Evolutionary conservation across 140 eudicot genomes (phyloP).

Genomic region (Stevia rebaudiana): DNA sequence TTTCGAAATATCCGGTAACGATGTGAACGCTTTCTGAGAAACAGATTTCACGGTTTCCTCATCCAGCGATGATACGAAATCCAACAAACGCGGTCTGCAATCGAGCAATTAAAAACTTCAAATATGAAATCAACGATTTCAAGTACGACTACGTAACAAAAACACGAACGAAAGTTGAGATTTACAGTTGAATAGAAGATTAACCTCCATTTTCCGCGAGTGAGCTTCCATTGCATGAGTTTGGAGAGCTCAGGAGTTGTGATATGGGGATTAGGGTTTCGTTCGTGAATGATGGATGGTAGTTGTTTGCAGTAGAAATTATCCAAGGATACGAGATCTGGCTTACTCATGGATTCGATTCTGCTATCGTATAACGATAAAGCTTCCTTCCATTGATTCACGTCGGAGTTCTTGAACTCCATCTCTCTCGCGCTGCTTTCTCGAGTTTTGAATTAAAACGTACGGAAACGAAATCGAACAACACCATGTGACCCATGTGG

Average conservation of each 20-base stretch:
- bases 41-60: constrained; percentile 59
- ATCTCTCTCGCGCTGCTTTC: too few relatives aligned
- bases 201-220: constrained; percentile 78
- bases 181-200: background rate
- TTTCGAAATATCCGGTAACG: constrained; percentile 58
- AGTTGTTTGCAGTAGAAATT: constrained; percentile 61
- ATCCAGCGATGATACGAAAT: constrained; percentile 55
- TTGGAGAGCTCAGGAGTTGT: constrained; percentile 66
- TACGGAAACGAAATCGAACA: too few relatives aligned
- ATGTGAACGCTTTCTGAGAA: constrained; percentile 54
- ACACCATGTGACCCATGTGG: too few relatives aligned
- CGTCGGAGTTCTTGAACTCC: constrained; percentile 50
- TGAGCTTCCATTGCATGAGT: constrained; percentile 88
- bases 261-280: constrained; percentile 68
- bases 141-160: background rate
- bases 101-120: background rate
- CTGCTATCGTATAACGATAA: constrained; percentile 44
- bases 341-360: constrained; percentile 46
- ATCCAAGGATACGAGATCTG: constrained; percentile 47
- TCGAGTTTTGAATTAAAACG: too few relatives aligned
- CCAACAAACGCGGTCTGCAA: constrained; percentile 61
- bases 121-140: background rate
- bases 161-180: background rate
- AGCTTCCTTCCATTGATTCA: constrained; percentile 48
- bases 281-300: constrained; percentile 49